Evolutionary conservation across 2,329 filamentous ascomycete species (phyloP).

Genomic region (Escovopsis sp.): DNA sequence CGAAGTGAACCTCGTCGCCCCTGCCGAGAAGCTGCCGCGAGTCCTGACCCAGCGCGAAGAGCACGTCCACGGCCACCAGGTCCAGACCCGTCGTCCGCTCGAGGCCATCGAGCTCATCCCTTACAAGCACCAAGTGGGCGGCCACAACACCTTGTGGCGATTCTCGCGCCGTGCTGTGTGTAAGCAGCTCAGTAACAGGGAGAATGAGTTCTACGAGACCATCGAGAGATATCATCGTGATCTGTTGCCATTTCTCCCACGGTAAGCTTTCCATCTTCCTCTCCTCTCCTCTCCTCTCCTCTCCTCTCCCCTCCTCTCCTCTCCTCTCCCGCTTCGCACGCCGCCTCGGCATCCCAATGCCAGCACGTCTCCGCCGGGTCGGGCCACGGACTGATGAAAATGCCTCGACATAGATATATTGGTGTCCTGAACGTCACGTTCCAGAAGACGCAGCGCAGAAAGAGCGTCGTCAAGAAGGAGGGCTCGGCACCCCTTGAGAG

Average conservation of each 20-base stretch:
- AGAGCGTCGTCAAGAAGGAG: conserved; percentile 37
- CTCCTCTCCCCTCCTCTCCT: no score
- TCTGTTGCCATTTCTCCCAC: conserved; percentile 77
- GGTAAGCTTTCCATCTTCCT: conserved; percentile 32
- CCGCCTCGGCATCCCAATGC: no score
- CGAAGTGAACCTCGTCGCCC: conserved; percentile 19
- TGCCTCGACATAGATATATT: conserved; percentile 54
- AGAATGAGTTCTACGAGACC: conserved; percentile 97
- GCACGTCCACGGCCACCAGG: conserved; percentile 35
- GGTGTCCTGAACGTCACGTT: conserved; percentile 94
- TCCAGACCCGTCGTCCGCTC: conserved; percentile 44
- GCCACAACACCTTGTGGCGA: conserved; percentile 89
- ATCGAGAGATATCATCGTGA: conserved; percentile 85
- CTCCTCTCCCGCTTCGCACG: no score
- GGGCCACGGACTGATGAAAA: neutral
- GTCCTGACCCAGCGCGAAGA: conserved; percentile 30
- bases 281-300: neutral
- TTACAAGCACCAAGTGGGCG: conserved; percentile 93
- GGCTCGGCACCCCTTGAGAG: conserved; percentile 21
- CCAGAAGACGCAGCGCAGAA: conserved; percentile 62
- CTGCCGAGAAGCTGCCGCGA: conserved; percentile 18
- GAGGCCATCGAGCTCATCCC: conserved; percentile 93
- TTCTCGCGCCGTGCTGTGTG: conserved; percentile 92
- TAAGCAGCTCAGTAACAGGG: conserved; percentile 94
- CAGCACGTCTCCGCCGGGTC: no score